Evolutionary conservation across 2,329 filamentous ascomycete species (phyloP).

Genomic region (Cladosporium sp.): DNA sequence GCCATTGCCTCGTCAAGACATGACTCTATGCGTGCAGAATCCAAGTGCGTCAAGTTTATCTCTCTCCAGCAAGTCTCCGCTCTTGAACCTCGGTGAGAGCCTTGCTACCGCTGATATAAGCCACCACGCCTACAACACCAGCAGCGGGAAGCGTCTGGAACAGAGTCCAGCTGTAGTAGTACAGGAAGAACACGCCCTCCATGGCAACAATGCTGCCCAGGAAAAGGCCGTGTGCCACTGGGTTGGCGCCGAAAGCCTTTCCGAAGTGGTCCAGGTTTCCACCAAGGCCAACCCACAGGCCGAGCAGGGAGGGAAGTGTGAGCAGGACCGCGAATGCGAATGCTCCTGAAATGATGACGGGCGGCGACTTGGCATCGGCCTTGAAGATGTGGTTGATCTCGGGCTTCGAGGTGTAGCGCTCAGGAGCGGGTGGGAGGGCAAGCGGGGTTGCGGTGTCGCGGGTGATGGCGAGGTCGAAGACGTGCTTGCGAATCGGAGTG

Average conservation of each 20-base stretch:
- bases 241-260: conserved; percentile 69
- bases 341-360: conserved; percentile 69
- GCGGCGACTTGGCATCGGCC: conserved; percentile 71
- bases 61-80: conserved; percentile 69
- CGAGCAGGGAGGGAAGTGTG: conserved; percentile 68
- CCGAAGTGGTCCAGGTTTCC: conserved; percentile 75
- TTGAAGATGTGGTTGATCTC: conserved; percentile 93
- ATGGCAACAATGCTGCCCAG: conserved; percentile 81
- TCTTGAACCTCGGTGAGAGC: conserved; percentile 91
- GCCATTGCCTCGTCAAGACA: no score
- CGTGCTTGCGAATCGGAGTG: conserved; percentile 59
- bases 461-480: conserved; percentile 68
- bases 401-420: conserved; percentile 76
- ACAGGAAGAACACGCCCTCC: conserved; percentile 89
- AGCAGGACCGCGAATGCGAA: conserved; percentile 71
- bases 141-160: conserved; percentile 81
- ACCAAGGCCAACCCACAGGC: conserved; percentile 71
- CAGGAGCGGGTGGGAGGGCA: conserved; percentile 58
- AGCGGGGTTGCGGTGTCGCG: conserved; percentile 58
- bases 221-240: conserved; percentile 77
- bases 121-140: conserved; percentile 60
- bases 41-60: conserved; percentile 36
- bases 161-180: conserved; percentile 87
- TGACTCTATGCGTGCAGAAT: no score
- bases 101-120: conserved; percentile 82